Conservation (phyloP, 768 basidiomycete species). For the Mycena floridula region DNA sequence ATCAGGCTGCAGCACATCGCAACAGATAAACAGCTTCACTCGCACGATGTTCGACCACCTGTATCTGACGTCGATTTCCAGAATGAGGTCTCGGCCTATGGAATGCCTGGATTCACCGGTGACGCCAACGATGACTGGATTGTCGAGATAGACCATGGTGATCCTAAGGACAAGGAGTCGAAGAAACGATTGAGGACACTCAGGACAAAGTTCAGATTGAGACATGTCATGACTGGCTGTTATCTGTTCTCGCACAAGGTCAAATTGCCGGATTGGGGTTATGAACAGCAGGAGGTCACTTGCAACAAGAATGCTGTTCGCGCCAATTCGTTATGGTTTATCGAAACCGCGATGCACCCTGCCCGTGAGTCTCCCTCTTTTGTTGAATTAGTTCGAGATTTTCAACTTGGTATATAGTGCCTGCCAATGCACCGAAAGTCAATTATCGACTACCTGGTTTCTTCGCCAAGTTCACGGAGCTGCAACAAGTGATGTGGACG, state of each 20-base stretch:
- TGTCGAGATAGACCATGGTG: slow-evolving; percentile 76
- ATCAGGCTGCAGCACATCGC: slow-evolving; percentile 77
- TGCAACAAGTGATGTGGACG: slow-evolving; percentile 94
- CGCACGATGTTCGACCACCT: slow-evolving; percentile 91
- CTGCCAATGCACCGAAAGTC: slow-evolving; percentile 65
- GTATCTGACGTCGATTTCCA: slow-evolving; percentile 98
- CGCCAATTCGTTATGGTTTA: slow-evolving; percentile 88
- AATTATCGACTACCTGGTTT: slow-evolving; percentile 92
- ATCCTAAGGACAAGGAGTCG: slow-evolving; percentile 55
- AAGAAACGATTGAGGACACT: slow-evolving; percentile 70
- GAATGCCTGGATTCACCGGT: slow-evolving; percentile 76
- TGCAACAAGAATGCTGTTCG: slow-evolving; percentile 96
- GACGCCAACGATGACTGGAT: slow-evolving; percentile 94
- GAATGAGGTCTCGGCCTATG: slow-evolving; percentile 95
- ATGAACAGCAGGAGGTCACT: slow-evolving; percentile 97
- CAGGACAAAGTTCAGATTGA: slow-evolving; percentile 73
- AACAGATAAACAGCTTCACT: slow-evolving; percentile 87
- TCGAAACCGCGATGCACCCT: slow-evolving; percentile 81
- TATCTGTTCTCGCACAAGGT: slow-evolving; percentile 98
- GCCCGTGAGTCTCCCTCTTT: slow-evolving; percentile 13
- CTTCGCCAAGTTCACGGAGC: slow-evolving; percentile 83
- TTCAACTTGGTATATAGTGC: slow-evolving; percentile 62
- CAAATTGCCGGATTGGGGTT: slow-evolving; percentile 97
- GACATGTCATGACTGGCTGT: slow-evolving; percentile 85
- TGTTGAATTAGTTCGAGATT: background rate